Evolutionary conservation across 2,329 filamentous ascomycete genomes (phyloP), one percentile per base, ranked within the genome.

Genomic region (Plenodomus lindquistii): DNA sequence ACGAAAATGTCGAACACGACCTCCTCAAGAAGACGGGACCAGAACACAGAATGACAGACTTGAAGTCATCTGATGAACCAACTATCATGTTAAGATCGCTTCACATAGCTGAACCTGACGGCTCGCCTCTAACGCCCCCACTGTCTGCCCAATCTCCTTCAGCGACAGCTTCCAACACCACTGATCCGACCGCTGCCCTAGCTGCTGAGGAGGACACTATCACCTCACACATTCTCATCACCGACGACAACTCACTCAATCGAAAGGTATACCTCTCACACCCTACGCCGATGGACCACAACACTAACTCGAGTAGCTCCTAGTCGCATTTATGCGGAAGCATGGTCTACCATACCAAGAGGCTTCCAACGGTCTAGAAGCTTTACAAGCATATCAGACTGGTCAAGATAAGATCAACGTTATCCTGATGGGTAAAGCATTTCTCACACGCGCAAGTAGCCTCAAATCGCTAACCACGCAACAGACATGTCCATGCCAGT

Each of bases 191-290:
- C 5, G 15, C 31, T 3, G n/a, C 36, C 0, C 24, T 39, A n/a
- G 18, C 18, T 15, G 31, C 19, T 3, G 37, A 46, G 40, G 29
- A 46, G 5, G 46, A 40, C 4, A n/a, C 36, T 18, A 19, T 20
- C 15, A 22, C 36, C 3, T 50, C 54, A 3, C 50, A 59, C 4
- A 54, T 72, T 0, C 62, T 75, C 1, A 65, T 75, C 1, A 67
- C 71, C 0, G 73, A 75, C 39, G 73, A 75, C 39, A 75, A 75
- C 29, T 15, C 50, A 0, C 61, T 75, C 31, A 75, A 75, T 17
- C 55, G 73, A 2, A 69, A 60, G 53, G 70, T 71, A 41, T 20
- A 56, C 56, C 7, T 5, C 9, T 2, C 1, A 6, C 27, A 11
- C 6, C 3, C 16, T 13, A 21, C 8, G 8, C 6, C 13, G 6